Percentiles rank a stretch among this genome's conserved stretches.
Conservation (phyloP, 106 monocot species). For the Platanthera zijinensis region DNA sequence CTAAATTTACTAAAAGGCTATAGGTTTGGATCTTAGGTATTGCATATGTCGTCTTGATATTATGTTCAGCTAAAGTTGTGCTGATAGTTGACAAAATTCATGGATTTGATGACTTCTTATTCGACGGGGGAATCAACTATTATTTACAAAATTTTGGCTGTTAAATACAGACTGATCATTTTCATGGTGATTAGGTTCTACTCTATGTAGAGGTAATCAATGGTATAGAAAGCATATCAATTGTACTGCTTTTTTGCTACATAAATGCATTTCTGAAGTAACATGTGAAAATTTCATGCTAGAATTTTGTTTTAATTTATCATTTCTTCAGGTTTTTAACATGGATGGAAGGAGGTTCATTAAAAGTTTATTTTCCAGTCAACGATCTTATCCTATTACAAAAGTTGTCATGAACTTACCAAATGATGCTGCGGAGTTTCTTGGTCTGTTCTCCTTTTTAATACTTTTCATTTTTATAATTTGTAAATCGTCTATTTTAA, state of each 20-base stretch:
- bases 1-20: neutral
- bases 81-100: neutral
- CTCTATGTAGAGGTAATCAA: neutral
- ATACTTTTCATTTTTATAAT: neutral
- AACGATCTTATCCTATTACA: slow-evolving; percentile 27
- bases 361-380: slow-evolving; percentile 35
- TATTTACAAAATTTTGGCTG: too few species aligned
- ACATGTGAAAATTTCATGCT: neutral
- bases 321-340: slow-evolving; percentile 63
- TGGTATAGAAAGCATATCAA: neutral
- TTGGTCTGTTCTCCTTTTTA: slow-evolving; percentile 41
- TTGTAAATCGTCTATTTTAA: neutral
- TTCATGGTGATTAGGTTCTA: neutral
- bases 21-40: neutral
- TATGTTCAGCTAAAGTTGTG: neutral
- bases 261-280: neutral
- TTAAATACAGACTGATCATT: neutral
- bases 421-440: slow-evolving; percentile 68
- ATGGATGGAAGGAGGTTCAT: slow-evolving; percentile 98
- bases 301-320: neutral
- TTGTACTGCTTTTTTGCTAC: neutral
- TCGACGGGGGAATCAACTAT: too few species aligned
- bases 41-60: neutral
- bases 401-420: slow-evolving; percentile 98
- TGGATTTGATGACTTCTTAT: neutral